Evolutionary conservation across 1,284 basidiomycete species (phyloP), one percentile per base, ranked within the genome.

Genomic region (Apiotrichum laibachii): DNA sequence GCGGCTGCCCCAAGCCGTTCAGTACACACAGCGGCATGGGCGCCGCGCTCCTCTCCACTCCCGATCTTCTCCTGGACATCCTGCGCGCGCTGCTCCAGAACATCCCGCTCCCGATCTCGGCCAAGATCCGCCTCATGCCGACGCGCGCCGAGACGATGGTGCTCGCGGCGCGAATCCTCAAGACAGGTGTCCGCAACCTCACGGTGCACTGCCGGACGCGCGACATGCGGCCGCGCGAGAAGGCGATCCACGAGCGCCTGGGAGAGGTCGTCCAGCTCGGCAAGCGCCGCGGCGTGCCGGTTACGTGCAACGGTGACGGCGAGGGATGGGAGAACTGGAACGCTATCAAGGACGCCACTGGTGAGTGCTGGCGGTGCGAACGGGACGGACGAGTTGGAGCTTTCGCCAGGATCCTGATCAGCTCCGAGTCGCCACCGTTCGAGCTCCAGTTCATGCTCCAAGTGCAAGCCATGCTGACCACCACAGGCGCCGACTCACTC

Each of bases 11-110:
- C 0, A 96, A 97, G 71, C 89, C 92, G 1, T 99, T 99, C 78
- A 95, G 92, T 21, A 93, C 93, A 0, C 90, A 93, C 68, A 81
- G 88, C 0, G 95, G 96, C 0, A 98, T 99, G 94, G 96, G 96
- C 19, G 94, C 96, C 2, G 94, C 92, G 13, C 82, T 99, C 16
- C 85, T 99, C 50, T 87, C 88, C 8, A 94, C 89, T 43, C 93
- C 96, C 0, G 92, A 96, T 71, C 80, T 93, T 21, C 83, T 99
- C 13, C 94, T 94, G 73, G 82, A 86, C 21, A 96, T 97, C 66
- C 82, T 97, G 22, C 84, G 83, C 0, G 86, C 89, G 1, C 81
- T 97, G 37, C 82, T 93, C 34, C 78, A 74, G 39, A 85, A 84
- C n/a, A 84, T 93, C 70, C 83, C 89, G 59, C 86, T 95, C 51